Conservation (phyloP, 495 filamentous ascomycete species). For the Aspergillus ellipticus region DNA sequence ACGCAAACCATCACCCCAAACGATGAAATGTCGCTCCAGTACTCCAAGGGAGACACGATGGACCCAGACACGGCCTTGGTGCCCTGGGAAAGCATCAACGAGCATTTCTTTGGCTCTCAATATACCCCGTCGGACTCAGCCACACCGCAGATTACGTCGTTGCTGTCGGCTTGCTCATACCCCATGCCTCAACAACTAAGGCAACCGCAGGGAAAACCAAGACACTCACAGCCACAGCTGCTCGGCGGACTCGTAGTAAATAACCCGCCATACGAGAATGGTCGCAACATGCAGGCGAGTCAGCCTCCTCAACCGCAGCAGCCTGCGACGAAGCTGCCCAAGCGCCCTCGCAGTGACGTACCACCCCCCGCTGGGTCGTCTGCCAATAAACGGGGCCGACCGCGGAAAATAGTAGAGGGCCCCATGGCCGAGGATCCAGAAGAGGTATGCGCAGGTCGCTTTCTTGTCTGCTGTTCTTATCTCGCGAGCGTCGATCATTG, state of each 20-base stretch:
- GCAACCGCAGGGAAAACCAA: not conserved
- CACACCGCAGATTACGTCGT: conserved; percentile 9
- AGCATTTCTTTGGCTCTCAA: not conserved
- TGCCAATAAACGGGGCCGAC: conserved; percentile 19
- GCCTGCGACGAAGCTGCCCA: not conserved
- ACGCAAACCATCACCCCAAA: not conserved
- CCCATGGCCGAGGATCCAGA: conserved; percentile 15
- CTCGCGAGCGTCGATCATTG: too few relatives aligned
- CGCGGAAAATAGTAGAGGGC: conserved; percentile 12
- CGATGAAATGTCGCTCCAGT: not conserved
- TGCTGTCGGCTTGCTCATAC: conserved; percentile 27
- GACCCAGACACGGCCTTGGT: conserved; percentile 1
- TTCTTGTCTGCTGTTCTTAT: not conserved
- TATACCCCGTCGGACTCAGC: not conserved
- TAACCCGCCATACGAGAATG: not conserved
- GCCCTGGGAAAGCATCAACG: not conserved
- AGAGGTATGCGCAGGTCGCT: conserved; percentile 14
- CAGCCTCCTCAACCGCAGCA: not conserved
- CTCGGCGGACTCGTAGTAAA: not conserved
- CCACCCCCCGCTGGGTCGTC: conserved; percentile 1
- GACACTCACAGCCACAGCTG: conserved; percentile 1
- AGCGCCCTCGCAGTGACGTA: conserved; percentile 10
- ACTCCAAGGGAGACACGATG: not conserved
- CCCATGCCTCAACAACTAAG: conserved; percentile 13
- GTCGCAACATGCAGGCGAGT: not conserved